Conservation (phyloP, 169 alveolate genomes). For the Eimeria zaria region DNA sequence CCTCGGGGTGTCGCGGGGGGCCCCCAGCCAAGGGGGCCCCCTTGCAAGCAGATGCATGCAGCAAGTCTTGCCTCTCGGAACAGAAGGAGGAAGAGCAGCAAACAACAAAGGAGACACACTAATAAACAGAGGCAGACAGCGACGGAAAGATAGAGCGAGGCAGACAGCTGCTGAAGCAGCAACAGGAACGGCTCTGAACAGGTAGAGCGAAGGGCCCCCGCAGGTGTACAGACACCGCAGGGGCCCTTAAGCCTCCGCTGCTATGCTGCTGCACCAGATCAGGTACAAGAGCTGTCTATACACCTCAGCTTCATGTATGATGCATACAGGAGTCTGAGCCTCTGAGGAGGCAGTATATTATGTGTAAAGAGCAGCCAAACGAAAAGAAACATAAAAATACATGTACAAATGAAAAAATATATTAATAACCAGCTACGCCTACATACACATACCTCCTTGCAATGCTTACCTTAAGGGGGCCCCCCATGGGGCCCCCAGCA, state of each 20-base stretch:
- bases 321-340: not conserved
- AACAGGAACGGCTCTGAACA: not conserved
- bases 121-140: not conserved
- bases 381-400: not conserved
- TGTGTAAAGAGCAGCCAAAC: not conserved
- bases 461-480: not conserved
- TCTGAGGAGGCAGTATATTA: not conserved
- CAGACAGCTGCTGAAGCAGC: not conserved
- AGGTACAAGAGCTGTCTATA: not conserved
- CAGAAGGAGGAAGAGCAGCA: not conserved
- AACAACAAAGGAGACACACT: not conserved
- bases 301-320: not conserved
- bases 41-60: not conserved
- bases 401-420: not conserved
- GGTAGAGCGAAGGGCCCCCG: not conserved
- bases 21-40: slow-evolving; percentile 45
- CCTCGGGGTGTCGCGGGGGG: not conserved
- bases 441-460: not conserved
- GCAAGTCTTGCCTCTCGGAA: not conserved
- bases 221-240: not conserved
- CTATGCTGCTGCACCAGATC: not conserved
- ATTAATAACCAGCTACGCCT: not conserved
- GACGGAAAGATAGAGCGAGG: not conserved
- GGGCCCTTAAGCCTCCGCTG: not conserved
- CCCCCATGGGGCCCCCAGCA: not conserved